Evolutionary conservation across 495 filamentous ascomycete species (phyloP).

Genomic region (Neurospora sp.): DNA sequence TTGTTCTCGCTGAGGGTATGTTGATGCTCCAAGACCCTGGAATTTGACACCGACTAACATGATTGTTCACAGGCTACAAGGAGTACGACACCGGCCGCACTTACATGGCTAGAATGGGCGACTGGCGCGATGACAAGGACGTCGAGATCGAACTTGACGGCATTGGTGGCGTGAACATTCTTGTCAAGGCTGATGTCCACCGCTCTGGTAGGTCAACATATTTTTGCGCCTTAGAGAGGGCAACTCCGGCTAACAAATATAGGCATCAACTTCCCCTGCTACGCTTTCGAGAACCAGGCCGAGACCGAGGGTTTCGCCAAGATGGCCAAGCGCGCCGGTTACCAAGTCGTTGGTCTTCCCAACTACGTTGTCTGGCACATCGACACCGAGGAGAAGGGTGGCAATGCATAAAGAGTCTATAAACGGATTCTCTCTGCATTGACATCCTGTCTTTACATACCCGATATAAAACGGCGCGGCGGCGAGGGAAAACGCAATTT

Average conservation of each 20-base stretch:
- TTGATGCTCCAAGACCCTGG: not conserved
- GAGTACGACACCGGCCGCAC: constrained; percentile 83
- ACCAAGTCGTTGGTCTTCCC: constrained; percentile 82
- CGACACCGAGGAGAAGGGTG: constrained; percentile 94
- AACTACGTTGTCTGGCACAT: constrained; percentile 99
- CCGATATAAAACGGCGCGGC: constrained; percentile 1
- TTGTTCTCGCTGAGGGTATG: constrained; percentile 76
- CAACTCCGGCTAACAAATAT: not conserved
- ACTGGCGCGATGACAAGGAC: constrained; percentile 86
- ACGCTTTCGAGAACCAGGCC: constrained; percentile 97
- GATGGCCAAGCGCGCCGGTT: constrained; percentile 96
- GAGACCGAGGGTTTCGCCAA: constrained; percentile 97
- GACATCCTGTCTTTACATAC: not conserved
- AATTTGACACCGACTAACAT: not conserved
- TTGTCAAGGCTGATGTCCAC: constrained; percentile 96
- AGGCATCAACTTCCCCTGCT: constrained; percentile 97
- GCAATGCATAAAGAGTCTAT: constrained; percentile 45
- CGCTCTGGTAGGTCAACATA: constrained; percentile 57
- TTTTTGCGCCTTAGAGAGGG: not conserved
- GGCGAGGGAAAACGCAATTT: constrained; percentile 20
- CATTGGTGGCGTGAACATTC: constrained; percentile 92
- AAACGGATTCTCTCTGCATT: not conserved
- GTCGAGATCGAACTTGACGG: constrained; percentile 87
- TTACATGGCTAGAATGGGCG: constrained; percentile 78
- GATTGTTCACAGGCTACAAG: constrained; percentile 58